Percentiles rank a stretch among this genome's conserved stretches.
These are phyloP conservation scores for Begonia loranthoides DNA, from an alignment of 306 rosid genomes.

Conservation along the genomic window DNA sequence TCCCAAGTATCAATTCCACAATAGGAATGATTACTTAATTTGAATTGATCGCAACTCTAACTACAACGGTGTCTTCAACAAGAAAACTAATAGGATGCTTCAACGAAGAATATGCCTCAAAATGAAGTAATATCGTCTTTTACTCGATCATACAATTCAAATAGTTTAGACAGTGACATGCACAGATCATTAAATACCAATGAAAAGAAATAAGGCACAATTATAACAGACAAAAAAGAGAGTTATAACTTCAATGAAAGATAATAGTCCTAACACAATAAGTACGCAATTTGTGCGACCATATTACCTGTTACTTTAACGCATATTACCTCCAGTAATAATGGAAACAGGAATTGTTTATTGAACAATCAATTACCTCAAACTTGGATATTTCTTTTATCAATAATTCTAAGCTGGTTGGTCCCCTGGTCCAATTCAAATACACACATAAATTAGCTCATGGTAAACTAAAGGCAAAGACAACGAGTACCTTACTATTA, in stretches of 20 bases:
- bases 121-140: too few species aligned
- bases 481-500: slow-evolving; percentile 66
- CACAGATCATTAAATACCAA: too few species aligned
- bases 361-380: slow-evolving; percentile 30
- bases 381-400: slow-evolving; percentile 36
- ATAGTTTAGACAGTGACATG: too few species aligned
- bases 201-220: too few species aligned
- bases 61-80: slow-evolving; percentile 22
- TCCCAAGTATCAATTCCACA: slow-evolving; percentile 22
- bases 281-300: too few species aligned
- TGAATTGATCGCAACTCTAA: slow-evolving; percentile 15
- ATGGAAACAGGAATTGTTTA: too few species aligned
- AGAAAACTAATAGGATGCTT: slow-evolving; percentile 19
- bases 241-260: too few species aligned
- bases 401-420: slow-evolving; percentile 34
- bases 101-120: slow-evolving; percentile 18
- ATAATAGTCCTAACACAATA: too few species aligned
- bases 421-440: slow-evolving; percentile 39
- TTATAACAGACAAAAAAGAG: too few species aligned
- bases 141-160: too few species aligned
- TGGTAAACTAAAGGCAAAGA: slow-evolving; percentile 55
- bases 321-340: too few species aligned
- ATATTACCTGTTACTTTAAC: too few species aligned
- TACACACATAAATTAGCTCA: background rate
- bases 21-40: slow-evolving; percentile 19